Percentiles rank a stretch among this genome's conserved stretches.
phyloP scores from a whole-genome alignment of 805 yeast species.

The Candida lessepsii region DNA sequence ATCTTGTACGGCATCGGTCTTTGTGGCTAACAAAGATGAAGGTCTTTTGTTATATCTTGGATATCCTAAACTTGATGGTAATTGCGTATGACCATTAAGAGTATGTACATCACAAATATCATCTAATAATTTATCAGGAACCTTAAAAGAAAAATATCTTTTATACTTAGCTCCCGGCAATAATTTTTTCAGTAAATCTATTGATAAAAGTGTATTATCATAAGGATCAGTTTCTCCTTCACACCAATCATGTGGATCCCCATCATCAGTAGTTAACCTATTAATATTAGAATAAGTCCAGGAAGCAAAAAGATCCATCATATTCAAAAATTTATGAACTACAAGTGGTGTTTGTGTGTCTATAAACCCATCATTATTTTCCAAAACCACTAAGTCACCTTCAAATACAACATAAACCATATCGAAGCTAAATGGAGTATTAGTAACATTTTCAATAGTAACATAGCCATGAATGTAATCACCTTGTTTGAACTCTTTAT shows the following conservation, averaged over 20 bases:
- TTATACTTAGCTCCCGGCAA: slow-evolving; percentile 40
- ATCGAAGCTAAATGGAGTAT: slow-evolving; percentile 37
- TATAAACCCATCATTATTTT: slow-evolving; percentile 22
- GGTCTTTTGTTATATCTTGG: slow-evolving; percentile 26
- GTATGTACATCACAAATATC: slow-evolving; percentile 38
- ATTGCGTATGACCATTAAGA: slow-evolving; percentile 31
- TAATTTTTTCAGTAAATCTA: slow-evolving; percentile 36
- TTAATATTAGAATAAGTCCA: slow-evolving; percentile 46
- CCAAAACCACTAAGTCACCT: slow-evolving; percentile 31
- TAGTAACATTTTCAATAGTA: slow-evolving; percentile 31
- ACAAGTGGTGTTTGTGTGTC: slow-evolving; percentile 25
- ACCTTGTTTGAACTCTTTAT: slow-evolving; percentile 37
- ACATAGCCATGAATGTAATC: slow-evolving; percentile 45
- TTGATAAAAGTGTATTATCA: slow-evolving; percentile 34
- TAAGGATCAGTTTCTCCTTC: slow-evolving; percentile 43
- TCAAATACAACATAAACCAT: slow-evolving; percentile 46
- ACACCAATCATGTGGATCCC: slow-evolving; percentile 47
- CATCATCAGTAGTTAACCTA: slow-evolving; percentile 36
- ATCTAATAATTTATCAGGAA: slow-evolving; percentile 42
- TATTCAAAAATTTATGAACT: slow-evolving; percentile 40
- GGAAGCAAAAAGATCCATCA: slow-evolving; percentile 44
- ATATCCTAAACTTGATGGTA: slow-evolving; percentile 39
- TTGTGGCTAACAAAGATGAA: slow-evolving; percentile 23
- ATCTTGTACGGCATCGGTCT: slow-evolving; percentile 26
- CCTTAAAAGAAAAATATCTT: slow-evolving; percentile 39